Base-by-base conservation (phyloP, 306 rosid species). In the Chamaecrista fasciculata region DNA sequence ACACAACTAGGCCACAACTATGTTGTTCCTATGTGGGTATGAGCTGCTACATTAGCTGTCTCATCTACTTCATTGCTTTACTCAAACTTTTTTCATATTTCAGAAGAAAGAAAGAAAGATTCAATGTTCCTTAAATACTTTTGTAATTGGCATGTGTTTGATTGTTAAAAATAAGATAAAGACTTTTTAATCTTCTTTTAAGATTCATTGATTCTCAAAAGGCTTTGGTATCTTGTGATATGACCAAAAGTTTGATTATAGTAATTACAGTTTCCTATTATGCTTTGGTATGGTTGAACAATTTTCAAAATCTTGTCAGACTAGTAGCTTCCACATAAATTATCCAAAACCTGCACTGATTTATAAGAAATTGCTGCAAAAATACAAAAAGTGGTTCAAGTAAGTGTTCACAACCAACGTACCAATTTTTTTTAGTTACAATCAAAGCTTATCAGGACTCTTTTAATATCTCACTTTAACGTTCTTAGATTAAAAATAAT, bases 51-150 rank as follows among this genome's bases (percentile, higher is more conserved):
- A 70, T 74, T 75, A 66, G 69, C 81, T 78, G 72, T 75, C 66
- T 82, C 60, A 28, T 78, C 83, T 66, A 82, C 80, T 53, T 47
- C 67, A 62, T 78, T 82, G 76, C 80, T 78, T 82, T 74, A 70
- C 78, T 78, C 78, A 44, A 44, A 66, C 78, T 76, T 69, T 78
- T 70, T 70, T 66, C 69, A 74, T 78, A 29, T 46, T 64, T 72
- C 36, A 44, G 59, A 52, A 44, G 44, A 70, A 74, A 51, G 5
- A 28, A 5, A 43, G 16, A 21, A 72, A 76, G 53, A 1, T 46
- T 46, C 7, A 16, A 46, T 46, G 21, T 14, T 9, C 1, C 10
- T 8, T 8, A 0, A 15, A 43, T n/a, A n/a, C n/a, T n/a, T n/a
- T n/a, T n/a, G n/a, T n/a, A n/a, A n/a, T n/a, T n/a, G n/a, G n/a